Evolutionary conservation across 164 flowering plant genomes (phyloP), one percentile per base, ranked within the genome.

Genomic region (Vitis rotundifolia): DNA sequence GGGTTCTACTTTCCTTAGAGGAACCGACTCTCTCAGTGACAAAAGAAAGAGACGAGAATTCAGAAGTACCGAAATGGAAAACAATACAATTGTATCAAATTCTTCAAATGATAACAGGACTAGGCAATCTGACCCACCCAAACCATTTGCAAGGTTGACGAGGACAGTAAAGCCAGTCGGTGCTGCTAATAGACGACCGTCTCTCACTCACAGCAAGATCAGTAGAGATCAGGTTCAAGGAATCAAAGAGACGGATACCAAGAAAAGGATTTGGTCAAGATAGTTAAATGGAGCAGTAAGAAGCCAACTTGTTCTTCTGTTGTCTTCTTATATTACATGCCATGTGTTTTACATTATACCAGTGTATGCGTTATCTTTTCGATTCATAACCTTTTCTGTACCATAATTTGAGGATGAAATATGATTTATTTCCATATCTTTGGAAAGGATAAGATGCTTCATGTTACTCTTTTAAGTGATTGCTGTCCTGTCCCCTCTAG

Each of bases 231-330:
- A 79, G 52, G 85, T 68, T 58, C 86, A 75, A 62, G 85, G 79
- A 13, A 37, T 75, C 29, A 86, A 85, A 69, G 96, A 88, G 56
- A 87, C 75, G 71, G 91, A 87, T 50, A 66, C 6, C 37, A 89
- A 80, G 81, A 82, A 86, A 47, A 89, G 83, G 72, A 77, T 79
- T 14, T 91, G 97, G 97, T 79, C 86, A 49, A 83, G 93, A 77
- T 90, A 80, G 75, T 50, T 2, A 48, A 16, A 2, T 12, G 3
- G 26, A 60, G 59, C 8, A 68, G 12, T 11, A 15, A 4, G 19
- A 12, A 37, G 37, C 50, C 10, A 15, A 31, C 16, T 10, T 50
- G 37, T 11, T 16, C 9, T 47, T 3, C 29, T 48, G 5, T 62
- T 44, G 29, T 14, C 28, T 37, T 61, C 22, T 29, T 8, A 28